These are phyloP conservation scores for Pestalotiopsis sp. DNA, from an alignment of 2,329 filamentous ascomycete genomes.

Conservation along the genomic window DNA sequence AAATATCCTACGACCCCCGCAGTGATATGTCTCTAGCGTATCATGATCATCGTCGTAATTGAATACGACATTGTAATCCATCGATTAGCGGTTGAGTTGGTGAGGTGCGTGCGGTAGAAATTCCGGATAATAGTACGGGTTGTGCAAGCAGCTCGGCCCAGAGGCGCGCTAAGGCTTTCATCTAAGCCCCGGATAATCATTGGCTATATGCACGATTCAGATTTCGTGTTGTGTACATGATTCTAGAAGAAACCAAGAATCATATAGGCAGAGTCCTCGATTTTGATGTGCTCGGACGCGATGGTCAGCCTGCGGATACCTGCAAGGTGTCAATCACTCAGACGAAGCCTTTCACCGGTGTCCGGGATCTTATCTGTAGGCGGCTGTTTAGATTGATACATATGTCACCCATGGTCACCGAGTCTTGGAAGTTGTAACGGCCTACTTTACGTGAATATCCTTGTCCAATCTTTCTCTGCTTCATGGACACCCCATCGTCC, in stretches of 20 bases:
- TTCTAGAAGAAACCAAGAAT: neutral
- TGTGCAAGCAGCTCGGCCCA: neutral
- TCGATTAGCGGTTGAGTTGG: neutral
- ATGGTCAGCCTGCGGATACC: too few relatives aligned
- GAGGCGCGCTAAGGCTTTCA: neutral
- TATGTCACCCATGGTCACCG: too few relatives aligned
- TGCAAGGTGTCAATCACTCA: too few relatives aligned
- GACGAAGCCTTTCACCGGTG: too few relatives aligned
- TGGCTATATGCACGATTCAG: neutral
- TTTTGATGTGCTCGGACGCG: too few relatives aligned
- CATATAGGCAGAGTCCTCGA: too few relatives aligned
- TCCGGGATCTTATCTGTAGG: too few relatives aligned
- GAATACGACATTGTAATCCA: neutral
- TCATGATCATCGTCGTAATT: neutral
- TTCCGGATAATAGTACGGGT: neutral
- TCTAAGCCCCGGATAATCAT: neutral
- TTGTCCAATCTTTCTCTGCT: too few relatives aligned
- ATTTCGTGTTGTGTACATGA: neutral
- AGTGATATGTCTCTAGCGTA: neutral
- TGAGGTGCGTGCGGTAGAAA: neutral
- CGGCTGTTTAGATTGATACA: too few relatives aligned
- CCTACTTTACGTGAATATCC: too few relatives aligned
- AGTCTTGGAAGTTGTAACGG: too few relatives aligned
- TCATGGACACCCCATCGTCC: too few relatives aligned
- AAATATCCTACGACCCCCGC: neutral